phyloP scores from a whole-genome alignment of 2,329 filamentous ascomycete genomes.

The Stagonosporopsis cucurbitacearum region DNA sequence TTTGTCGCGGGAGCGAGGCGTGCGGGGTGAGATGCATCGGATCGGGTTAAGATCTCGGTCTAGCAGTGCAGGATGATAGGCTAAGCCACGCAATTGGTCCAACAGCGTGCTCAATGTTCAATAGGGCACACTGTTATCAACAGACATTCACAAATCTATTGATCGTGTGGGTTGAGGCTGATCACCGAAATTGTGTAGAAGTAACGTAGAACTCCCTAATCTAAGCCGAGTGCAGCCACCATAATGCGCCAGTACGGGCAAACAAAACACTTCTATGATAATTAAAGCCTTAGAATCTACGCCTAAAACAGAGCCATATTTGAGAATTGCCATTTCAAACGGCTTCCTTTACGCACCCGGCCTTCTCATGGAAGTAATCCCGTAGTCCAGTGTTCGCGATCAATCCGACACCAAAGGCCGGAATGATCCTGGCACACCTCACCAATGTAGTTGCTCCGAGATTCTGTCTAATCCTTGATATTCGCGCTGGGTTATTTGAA shows the following conservation, averaged over 20 bases:
- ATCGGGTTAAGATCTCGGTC: constrained; percentile 20
- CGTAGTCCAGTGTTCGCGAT: constrained; percentile 34
- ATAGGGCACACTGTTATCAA: constrained; percentile 1
- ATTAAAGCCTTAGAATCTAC: background rate
- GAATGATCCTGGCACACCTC: constrained; percentile 38
- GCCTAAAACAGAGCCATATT: too few species aligned
- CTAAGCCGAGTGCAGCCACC: background rate
- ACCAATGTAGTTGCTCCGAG: constrained; percentile 31
- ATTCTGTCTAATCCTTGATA: constrained; percentile 22
- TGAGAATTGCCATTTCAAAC: background rate
- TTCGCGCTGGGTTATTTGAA: constrained; percentile 14
- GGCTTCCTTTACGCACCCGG: constrained; percentile 2
- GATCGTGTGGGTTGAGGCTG: background rate
- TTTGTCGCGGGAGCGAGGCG: constrained; percentile 8
- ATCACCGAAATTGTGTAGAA: background rate
- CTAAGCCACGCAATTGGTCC: constrained; percentile 12
- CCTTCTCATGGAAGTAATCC: constrained; percentile 24
- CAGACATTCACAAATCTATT: too few species aligned
- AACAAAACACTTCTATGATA: background rate
- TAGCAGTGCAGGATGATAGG: constrained; percentile 16
- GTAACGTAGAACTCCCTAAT: background rate
- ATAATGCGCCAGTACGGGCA: background rate
- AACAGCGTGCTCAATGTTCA: background rate
- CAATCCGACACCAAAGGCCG: constrained; percentile 38
- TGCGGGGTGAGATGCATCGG: constrained; percentile 14